These are phyloP conservation scores for Globisporangium megalacanthum DNA, from an alignment of 352 stramenopile genomes.

Conservation along the genomic window DNA sequence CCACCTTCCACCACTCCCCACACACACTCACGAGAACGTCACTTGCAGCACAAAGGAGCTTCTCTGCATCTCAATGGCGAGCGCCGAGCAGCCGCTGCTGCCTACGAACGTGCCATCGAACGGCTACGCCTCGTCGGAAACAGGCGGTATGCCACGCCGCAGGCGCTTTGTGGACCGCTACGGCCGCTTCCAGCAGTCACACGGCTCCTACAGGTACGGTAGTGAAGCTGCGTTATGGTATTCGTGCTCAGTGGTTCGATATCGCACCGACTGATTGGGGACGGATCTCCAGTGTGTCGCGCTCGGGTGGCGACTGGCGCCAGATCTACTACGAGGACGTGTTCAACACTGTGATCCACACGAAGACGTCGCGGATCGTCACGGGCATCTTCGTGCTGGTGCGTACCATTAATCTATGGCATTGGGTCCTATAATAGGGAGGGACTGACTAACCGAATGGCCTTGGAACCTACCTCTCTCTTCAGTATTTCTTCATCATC, in stretches of 20 bases:
- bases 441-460: neutral
- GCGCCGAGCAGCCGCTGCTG: slow-evolving; percentile 28
- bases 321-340: slow-evolving; percentile 81
- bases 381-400: slow-evolving; percentile 73
- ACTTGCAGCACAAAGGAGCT: neutral
- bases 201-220: slow-evolving; percentile 58
- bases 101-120: slow-evolving; percentile 5
- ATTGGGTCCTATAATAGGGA: no score
- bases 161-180: slow-evolving; percentile 58
- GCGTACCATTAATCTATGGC: slow-evolving; percentile 3
- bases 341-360: slow-evolving; percentile 88
- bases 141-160: slow-evolving; percentile 5
- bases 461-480: neutral
- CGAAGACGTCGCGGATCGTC: slow-evolving; percentile 73
- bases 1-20: no score
- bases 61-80: slow-evolving; percentile 11
- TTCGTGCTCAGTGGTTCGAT: neutral
- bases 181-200: slow-evolving; percentile 64
- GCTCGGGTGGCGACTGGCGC: slow-evolving; percentile 72
- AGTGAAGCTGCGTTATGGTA: neutral
- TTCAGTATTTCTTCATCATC: slow-evolving; percentile 77
- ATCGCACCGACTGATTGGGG: no score
- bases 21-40: neutral
- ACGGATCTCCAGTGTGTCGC: slow-evolving; percentile 20
- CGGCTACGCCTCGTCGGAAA: slow-evolving; percentile 1